phyloP scores from a whole-genome alignment of 2,329 filamentous ascomycete species.

The Diplodia mutila region DNA sequence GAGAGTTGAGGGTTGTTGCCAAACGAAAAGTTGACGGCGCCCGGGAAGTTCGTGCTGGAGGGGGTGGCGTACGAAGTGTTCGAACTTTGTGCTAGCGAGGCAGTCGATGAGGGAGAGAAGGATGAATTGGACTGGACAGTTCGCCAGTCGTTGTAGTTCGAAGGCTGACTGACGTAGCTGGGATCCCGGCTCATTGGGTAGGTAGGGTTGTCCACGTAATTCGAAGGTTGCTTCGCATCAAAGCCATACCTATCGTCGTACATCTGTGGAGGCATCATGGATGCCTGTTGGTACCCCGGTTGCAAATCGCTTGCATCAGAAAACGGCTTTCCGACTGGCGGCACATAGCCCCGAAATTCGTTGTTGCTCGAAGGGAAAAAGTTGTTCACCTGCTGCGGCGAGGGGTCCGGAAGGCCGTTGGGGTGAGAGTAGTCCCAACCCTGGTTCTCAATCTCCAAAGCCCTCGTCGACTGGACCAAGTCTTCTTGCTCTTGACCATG shows the following conservation, averaged over 20 bases:
- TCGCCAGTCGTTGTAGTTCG: constrained; percentile 24
- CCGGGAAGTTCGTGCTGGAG: constrained; percentile 21
- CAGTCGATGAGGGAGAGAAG: constrained; percentile 17
- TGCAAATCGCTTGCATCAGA: constrained; percentile 10
- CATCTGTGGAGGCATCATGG: constrained; percentile 23
- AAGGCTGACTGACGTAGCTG: constrained; percentile 20
- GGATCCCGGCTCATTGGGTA: constrained; percentile 25
- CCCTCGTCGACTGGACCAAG: constrained; percentile 10
- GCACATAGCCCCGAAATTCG: background rate
- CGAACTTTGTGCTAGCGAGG: constrained; percentile 21
- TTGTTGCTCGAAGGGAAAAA: constrained; percentile 10
- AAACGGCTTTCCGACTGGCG: background rate
- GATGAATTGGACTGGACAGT: constrained; percentile 18
- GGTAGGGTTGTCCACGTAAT: constrained; percentile 10
- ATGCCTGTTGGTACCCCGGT: constrained; percentile 10
- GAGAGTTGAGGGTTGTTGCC: constrained; percentile 17
- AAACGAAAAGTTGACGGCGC: constrained; percentile 22
- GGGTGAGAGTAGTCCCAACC: constrained; percentile 10
- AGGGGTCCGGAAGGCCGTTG: constrained; percentile 10
- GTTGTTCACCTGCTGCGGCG: background rate
- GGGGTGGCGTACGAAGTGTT: constrained; percentile 18
- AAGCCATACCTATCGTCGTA: constrained; percentile 19
- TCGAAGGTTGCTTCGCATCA: constrained; percentile 17
- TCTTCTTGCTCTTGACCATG: constrained; percentile 13
- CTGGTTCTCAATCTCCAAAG: constrained; percentile 15